phyloP scores from a whole-genome alignment of 768 basidiomycete genomes.

The Leccinum incarnatum region DNA sequence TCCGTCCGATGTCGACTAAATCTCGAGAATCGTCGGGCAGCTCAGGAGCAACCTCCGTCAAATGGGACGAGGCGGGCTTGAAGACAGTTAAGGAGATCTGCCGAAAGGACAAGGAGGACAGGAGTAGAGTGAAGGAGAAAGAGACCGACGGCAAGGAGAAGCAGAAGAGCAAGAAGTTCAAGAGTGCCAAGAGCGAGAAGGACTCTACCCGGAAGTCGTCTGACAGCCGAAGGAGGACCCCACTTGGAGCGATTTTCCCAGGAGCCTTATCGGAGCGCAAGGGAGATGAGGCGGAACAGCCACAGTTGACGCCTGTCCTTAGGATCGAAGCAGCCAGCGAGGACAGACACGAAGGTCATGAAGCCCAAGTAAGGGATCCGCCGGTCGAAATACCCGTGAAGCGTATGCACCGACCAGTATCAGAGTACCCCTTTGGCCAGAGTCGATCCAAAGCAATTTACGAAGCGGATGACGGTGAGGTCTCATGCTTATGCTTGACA shows the following conservation, averaged over 20 bases:
- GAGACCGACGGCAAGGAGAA: conserved; percentile 33
- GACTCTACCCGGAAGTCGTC: conserved; percentile 42
- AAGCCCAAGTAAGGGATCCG: not conserved
- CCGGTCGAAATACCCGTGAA: conserved; percentile 34
- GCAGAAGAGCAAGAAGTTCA: conserved; percentile 28
- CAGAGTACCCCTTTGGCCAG: conserved; percentile 57
- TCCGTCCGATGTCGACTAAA: conserved; percentile 45
- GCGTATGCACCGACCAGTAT: conserved; percentile 55
- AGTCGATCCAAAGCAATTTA: conserved; percentile 49
- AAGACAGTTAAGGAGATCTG: conserved; percentile 48
- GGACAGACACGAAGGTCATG: conserved; percentile 28
- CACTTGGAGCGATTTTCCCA: conserved; percentile 61
- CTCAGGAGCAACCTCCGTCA: conserved; percentile 42
- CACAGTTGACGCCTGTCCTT: conserved; percentile 26
- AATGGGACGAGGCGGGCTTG: conserved; percentile 51
- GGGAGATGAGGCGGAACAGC: conserved; percentile 7
- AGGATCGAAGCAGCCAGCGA: conserved; percentile 52
- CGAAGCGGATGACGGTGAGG: conserved; percentile 45
- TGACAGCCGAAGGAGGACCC: conserved; percentile 53
- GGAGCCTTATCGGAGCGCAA: conserved; percentile 28
- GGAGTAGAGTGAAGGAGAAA: conserved; percentile 37
- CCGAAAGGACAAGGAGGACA: conserved; percentile 36
- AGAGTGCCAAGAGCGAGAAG: conserved; percentile 26
- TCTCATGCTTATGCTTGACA: not conserved
- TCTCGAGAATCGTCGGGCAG: conserved; percentile 42